These are phyloP conservation scores for Fusarium chuoi DNA, from an alignment of 2,329 filamentous ascomycete genomes.

Conservation along the genomic window DNA sequence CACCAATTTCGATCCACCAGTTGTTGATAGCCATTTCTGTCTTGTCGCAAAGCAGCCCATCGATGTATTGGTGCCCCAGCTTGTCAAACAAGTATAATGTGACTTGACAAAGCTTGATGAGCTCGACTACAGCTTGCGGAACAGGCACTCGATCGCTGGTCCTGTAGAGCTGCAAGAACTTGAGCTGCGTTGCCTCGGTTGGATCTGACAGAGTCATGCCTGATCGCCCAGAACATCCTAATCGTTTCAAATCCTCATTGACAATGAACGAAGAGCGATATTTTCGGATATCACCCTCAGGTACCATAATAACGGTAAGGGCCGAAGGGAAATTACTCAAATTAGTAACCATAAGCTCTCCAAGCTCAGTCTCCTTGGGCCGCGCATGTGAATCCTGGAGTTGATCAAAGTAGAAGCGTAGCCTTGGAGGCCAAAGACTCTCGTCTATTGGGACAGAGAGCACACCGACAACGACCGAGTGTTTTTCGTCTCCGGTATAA, in stretches of 20 bases:
- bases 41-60: slow-evolving; percentile 91
- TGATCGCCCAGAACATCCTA: slow-evolving; percentile 91
- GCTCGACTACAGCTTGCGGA: slow-evolving; percentile 81
- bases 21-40: slow-evolving; percentile 90
- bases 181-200: slow-evolving; percentile 83
- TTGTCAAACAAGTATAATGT: slow-evolving; percentile 89
- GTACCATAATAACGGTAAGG: slow-evolving; percentile 89
- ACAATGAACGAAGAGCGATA: slow-evolving; percentile 89
- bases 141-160: slow-evolving; percentile 85
- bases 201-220: slow-evolving; percentile 84
- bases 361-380: slow-evolving; percentile 82
- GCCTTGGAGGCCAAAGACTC: slow-evolving; percentile 78
- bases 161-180: slow-evolving; percentile 91
- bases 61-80: slow-evolving; percentile 86
- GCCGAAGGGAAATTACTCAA: slow-evolving; percentile 91
- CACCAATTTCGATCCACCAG: slow-evolving; percentile 96
- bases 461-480: slow-evolving; percentile 82
- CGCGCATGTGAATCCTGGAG: slow-evolving; percentile 87
- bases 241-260: slow-evolving; percentile 91
- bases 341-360: slow-evolving; percentile 93
- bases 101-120: slow-evolving; percentile 91
- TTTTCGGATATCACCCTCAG: slow-evolving; percentile 83
- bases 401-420: slow-evolving; percentile 87
- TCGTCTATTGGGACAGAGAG: slow-evolving; percentile 86
- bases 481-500: slow-evolving; percentile 86